A percentile compares a stretch with the other conserved stretches of the same genome.
phyloP scores from a whole-genome alignment of 345 rosid species.

The Rhodomyrtus tomentosa region DNA sequence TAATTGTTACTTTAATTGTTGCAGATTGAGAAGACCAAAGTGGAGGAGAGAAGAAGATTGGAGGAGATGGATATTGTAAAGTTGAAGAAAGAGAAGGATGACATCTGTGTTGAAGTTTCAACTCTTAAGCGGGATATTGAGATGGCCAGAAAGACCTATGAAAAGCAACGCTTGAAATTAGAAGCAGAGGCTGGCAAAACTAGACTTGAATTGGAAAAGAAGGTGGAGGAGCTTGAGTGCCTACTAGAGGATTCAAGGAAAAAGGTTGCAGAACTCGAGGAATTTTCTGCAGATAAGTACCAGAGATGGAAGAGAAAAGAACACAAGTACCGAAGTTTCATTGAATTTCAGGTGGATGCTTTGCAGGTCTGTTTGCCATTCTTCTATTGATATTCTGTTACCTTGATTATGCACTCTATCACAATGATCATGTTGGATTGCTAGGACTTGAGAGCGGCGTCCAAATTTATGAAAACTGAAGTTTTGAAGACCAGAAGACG shows the following conservation, averaged over 20 bases:
- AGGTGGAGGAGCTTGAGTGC: constrained; percentile 47
- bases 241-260: constrained; percentile 36
- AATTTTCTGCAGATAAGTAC: constrained; percentile 48
- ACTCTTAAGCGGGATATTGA: constrained; percentile 56
- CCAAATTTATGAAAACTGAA: constrained; percentile 55
- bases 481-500: constrained; percentile 45
- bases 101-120: constrained; percentile 40
- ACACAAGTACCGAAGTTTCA: constrained; percentile 34
- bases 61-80: constrained; percentile 47
- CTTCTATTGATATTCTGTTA: background rate
- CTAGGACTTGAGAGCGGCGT: constrained; percentile 61
- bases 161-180: constrained; percentile 39
- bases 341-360: constrained; percentile 42
- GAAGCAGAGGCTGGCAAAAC: constrained; percentile 42
- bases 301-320: constrained; percentile 71
- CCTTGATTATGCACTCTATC: background rate
- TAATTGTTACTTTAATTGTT: background rate
- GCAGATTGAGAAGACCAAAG: constrained; percentile 57
- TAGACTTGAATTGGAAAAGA: constrained; percentile 41
- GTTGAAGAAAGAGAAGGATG: constrained; percentile 48
- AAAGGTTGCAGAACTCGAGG: constrained; percentile 70
- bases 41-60: constrained; percentile 59
- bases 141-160: constrained; percentile 35
- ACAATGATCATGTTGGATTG: background rate
- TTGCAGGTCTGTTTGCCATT: constrained; percentile 43